A percentile compares a stretch with the other conserved stretches of the same genome.
These are phyloP conservation scores for Scheffersomyces lignosus DNA, from an alignment of 805 yeast genomes.

Conservation along the genomic window DNA sequence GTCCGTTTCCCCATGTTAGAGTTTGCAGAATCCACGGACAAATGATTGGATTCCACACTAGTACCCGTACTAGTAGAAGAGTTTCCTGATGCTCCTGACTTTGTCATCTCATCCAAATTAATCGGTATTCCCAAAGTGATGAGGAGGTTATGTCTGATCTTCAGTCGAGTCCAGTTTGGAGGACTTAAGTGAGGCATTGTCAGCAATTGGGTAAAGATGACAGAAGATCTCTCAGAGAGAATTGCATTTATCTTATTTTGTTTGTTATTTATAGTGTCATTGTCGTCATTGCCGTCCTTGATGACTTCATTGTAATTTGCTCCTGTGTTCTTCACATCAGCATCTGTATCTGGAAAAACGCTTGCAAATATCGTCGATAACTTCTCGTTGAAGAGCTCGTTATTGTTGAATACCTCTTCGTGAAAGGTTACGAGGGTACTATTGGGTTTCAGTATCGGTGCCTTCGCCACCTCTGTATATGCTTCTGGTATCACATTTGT, in stretches of 20 bases:
- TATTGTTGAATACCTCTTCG: conserved; percentile 13
- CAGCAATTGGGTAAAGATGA: conserved; percentile 48
- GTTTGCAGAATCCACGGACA: not conserved
- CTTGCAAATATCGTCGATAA: conserved; percentile 10
- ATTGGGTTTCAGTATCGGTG: too few relatives aligned
- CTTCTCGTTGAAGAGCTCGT: conserved; percentile 8
- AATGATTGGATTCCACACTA: not conserved
- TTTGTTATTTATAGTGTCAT: too few relatives aligned
- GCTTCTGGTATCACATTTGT: too few relatives aligned
- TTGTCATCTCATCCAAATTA: conserved; percentile 55
- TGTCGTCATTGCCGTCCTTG: too few relatives aligned
- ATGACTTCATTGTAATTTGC: too few relatives aligned
- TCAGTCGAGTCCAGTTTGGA: conserved; percentile 68
- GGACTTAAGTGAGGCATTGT: conserved; percentile 51
- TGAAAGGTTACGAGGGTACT: too few relatives aligned
- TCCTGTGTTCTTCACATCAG: not conserved
- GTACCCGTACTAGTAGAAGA: not conserved
- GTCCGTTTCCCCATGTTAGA: not conserved
- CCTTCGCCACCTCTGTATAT: too few relatives aligned
- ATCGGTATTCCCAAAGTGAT: conserved; percentile 72
- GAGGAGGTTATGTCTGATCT: conserved; percentile 62
- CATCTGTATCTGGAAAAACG: conserved; percentile 7
- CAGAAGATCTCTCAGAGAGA: conserved; percentile 34
- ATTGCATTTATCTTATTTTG: conserved; percentile 10
- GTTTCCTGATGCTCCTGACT: conserved; percentile 3